phyloP scores from a whole-genome alignment of 495 filamentous ascomycete genomes.

The Aspergillus haitiensis region DNA sequence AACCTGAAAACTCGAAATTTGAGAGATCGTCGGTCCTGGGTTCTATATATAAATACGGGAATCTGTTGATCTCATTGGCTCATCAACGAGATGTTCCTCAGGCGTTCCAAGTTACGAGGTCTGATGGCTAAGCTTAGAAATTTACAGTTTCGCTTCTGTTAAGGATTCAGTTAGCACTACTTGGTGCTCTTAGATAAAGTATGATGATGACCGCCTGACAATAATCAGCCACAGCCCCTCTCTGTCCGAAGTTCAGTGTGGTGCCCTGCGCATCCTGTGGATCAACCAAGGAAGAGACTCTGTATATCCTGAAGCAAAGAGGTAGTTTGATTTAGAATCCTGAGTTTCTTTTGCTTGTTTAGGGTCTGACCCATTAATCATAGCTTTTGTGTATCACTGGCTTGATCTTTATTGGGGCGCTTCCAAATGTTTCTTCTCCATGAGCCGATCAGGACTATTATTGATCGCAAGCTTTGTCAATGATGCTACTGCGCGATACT shows the following conservation, averaged over 20 bases:
- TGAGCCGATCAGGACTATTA: constrained; percentile 4
- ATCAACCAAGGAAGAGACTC: background rate
- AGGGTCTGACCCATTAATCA: background rate
- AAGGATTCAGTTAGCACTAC: background rate
- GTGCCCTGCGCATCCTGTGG: background rate
- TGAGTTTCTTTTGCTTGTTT: background rate
- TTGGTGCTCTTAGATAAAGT: background rate
- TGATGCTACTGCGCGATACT: background rate
- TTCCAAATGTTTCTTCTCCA: constrained; percentile 7
- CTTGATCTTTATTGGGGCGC: background rate
- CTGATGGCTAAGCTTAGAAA: background rate
- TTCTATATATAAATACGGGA: constrained; percentile 27
- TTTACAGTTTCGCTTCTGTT: background rate
- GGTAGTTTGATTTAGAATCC: background rate
- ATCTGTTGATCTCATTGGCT: constrained; percentile 13
- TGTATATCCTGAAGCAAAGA: background rate
- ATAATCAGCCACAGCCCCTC: background rate
- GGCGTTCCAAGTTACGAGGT: background rate
- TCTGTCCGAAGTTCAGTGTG: background rate
- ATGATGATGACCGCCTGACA: constrained; percentile 1
- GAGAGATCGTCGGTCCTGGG: constrained; percentile 3
- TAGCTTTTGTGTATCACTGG: background rate
- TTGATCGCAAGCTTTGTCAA: background rate
- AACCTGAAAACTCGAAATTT: background rate
- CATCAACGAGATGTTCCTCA: background rate